Conservation (phyloP, 2,329 filamentous ascomycete species). For the Beauveria medogensis region DNA sequence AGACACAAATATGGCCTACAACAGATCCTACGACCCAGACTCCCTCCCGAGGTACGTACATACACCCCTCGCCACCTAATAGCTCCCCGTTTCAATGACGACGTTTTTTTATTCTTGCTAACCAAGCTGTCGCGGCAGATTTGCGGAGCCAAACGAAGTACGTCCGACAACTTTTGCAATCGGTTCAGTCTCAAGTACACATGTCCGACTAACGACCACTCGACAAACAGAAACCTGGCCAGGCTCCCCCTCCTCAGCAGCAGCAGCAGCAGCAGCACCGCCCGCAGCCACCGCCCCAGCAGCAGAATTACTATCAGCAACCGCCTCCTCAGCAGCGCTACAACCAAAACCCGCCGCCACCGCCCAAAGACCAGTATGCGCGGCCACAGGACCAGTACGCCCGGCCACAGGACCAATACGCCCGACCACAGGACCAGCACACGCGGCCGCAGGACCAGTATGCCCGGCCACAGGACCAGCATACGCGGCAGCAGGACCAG, state of each 20-base stretch:
- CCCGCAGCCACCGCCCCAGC: conserved; percentile 16
- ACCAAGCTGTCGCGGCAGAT: conserved; percentile 34
- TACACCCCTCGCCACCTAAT: not conserved
- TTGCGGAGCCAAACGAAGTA: conserved; percentile 69
- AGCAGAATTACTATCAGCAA: conserved; percentile 15
- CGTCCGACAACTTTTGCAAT: conserved; percentile 14
- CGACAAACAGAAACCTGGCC: conserved; percentile 27
- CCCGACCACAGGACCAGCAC: conserved; percentile 18
- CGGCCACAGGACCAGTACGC: conserved; percentile 16
- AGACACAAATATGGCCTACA: conserved; percentile 71
- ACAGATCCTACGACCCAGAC: conserved; percentile 86
- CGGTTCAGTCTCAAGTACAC: not conserved
- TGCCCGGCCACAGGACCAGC: conserved; percentile 18
- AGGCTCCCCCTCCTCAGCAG: conserved; percentile 14
- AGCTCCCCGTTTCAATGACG: not conserved
- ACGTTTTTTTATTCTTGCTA: conserved; percentile 8
- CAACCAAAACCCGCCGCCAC: conserved; percentile 40
- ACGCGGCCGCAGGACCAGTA: conserved; percentile 15
- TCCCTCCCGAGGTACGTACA: conserved; percentile 75
- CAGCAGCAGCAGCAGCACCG: conserved; percentile 15
- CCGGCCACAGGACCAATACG: conserved; percentile 19
- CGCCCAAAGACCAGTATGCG: conserved; percentile 25
- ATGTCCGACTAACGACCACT: not conserved
- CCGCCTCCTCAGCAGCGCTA: conserved; percentile 29
- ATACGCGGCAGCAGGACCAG: conserved; percentile 15